Base-by-base conservation (phyloP, 2,329 filamentous ascomycete genomes). In the Apiospora saccharicola region DNA sequence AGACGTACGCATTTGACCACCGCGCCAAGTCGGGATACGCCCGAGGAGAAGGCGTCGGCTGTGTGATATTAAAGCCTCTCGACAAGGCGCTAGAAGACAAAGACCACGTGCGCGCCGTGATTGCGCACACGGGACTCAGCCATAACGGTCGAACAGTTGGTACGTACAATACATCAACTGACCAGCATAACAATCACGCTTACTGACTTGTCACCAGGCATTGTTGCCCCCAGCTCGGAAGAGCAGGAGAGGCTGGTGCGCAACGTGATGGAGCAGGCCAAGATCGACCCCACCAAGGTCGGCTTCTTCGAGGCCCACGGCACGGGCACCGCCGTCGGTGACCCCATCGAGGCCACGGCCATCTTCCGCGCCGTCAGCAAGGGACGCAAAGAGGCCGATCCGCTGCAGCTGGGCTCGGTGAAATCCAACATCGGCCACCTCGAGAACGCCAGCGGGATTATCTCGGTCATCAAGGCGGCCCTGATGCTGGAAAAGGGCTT, bases 241-340 rank as follows among this genome's bases (percentile, higher is more conserved):
- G 78, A 79, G 1, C 82, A 83, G 71, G 75, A 72, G 19, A 67
- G 51, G 1, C 67, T 80, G 8, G 81, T 81, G 46, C 68, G 75
- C 73, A 70, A 73, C 6, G 75, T 77, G 0, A 83, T 82, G 71
- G 41, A 24, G 22, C 49, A 49, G 22, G 74, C 72, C 16, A 70
- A 67, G 12, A 22, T 75, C 8, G 43, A 69, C 22, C 68, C 71
- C 0, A 19, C 26, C 3, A 47, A 79, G 34, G 77, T 78, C 24
- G 77, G 78, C 46, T 84, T 82, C 70, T 79, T 85, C 61, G 84
- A 86, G 75, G 79, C 80, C 5, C 85, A 88, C 72, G 86, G 85
- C 7, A 87, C 86, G 0, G 85, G 85, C 3, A 88, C 86, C 3
- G 76, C 79, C 34, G 82, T 83, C 5, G 86, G 86, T 1, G 86